Base-by-base conservation (phyloP, 2,329 filamentous ascomycete genomes). In the Colletotrichum salicis region DNA sequence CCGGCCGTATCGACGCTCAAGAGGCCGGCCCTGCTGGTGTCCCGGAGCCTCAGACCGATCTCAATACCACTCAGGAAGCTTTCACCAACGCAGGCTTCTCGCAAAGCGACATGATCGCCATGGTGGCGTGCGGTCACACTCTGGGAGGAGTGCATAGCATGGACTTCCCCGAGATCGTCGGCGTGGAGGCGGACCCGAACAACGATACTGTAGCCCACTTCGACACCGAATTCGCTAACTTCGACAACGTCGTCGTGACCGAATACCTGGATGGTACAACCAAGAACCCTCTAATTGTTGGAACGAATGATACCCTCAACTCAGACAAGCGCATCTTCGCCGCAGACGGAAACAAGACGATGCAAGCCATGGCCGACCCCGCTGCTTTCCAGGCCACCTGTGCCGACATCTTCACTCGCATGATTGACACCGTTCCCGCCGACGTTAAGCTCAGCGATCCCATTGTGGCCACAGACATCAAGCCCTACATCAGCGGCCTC, bases 251-350 rank as follows among this genome's bases (percentile, higher is more conserved):
- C 0, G 78, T 87, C 57, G 84, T 82, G 4, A 80, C 80, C 0
- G 83, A 86, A 67, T 87, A 84, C 59, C 61, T 87, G 10, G 78
- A 78, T 22, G 82, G 81, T 5, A 81, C 79, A 0, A 82, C 83
- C 24, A 80, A 79, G 35, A 82, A 87, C 74, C 82, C 84, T 2
- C 77, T 88, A 27, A 80, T 84, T 0, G 79, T 83, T 55, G 79
- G 79, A 1, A 76, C 79, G 48, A 83, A 85, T 67, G 76, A 78
- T 4, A 82, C 81, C 1, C 75, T 78, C 6, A 79, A 77, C 72
- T 86, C 85, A 0, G 86, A 88, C 71, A 78, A 77, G 65, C 79
- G 79, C 4, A 81, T 87, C 27, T 88, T 85, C 71, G 76, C 74
- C 33, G 80, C 84, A 0, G 86, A 87, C 72, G 79, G 77, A 1